Conservation (phyloP, 805 yeast genomes). For the Candida insectalens region DNA sequence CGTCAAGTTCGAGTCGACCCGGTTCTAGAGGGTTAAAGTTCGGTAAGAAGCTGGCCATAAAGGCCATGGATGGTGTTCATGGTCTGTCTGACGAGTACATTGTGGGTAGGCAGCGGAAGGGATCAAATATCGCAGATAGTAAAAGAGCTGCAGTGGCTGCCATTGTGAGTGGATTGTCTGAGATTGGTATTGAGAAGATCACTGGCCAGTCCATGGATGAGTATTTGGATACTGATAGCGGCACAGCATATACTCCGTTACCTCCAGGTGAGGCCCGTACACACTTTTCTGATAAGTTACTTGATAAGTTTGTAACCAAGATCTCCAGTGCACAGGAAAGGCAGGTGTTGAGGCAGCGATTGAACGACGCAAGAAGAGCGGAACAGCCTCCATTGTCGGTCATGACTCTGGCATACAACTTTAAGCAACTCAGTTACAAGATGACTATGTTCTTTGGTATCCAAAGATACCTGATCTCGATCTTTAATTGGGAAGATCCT, state of each 20-base stretch:
- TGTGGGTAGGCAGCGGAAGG: not conserved
- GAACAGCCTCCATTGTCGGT: slow-evolving; percentile 44
- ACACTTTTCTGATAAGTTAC: slow-evolving; percentile 47
- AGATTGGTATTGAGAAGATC: slow-evolving; percentile 4
- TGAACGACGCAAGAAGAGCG: slow-evolving; percentile 35
- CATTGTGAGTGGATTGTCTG: slow-evolving; percentile 2
- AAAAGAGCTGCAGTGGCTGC: slow-evolving; percentile 5
- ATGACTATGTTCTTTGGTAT: slow-evolving; percentile 26
- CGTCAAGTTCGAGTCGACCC: no score
- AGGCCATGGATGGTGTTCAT: slow-evolving; percentile 1
- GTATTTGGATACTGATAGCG: not conserved
- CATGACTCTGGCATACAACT: slow-evolving; percentile 40
- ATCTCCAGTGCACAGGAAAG: slow-evolving; percentile 40
- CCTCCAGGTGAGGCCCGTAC: slow-evolving; percentile 8
- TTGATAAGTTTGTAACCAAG: slow-evolving; percentile 39
- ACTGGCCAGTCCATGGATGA: not conserved
- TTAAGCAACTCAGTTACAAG: slow-evolving; percentile 41
- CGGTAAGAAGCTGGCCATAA: slow-evolving; percentile 1
- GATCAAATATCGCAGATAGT: slow-evolving; percentile 1
- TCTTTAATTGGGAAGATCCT: slow-evolving; percentile 61
- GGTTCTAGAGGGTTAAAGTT: no score
- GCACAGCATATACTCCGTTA: not conserved
- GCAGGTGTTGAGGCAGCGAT: slow-evolving; percentile 26
- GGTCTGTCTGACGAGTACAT: slow-evolving; percentile 2
- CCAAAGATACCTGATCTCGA: not conserved